Conservation (phyloP, 768 basidiomycete species). For the Lactarius quietus region DNA sequence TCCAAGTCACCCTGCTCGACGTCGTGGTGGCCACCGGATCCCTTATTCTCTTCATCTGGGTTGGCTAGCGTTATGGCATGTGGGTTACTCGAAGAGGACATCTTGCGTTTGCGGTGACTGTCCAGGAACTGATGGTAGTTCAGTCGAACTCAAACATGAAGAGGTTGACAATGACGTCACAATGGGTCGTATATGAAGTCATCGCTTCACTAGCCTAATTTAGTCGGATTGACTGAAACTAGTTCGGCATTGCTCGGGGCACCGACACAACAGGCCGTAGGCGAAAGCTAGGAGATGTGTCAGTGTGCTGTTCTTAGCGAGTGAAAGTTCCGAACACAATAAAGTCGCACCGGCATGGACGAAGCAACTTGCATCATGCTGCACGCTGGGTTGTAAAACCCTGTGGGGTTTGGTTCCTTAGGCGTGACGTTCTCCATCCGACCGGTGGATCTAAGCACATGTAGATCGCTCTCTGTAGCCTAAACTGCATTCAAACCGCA, state of each 20-base stretch:
- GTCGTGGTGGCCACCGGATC: conserved; percentile 3
- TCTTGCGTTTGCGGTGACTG: background rate
- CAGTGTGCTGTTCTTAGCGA: no score
- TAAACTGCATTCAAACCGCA: background rate
- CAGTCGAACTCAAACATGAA: background rate
- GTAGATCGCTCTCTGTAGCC: background rate
- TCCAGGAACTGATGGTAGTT: background rate
- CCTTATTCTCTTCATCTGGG: background rate
- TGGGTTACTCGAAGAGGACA: conserved; percentile 12
- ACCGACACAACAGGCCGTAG: no score
- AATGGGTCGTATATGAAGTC: background rate
- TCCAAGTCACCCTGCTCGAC: conserved; percentile 18
- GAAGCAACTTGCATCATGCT: no score
- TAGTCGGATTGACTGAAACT: background rate
- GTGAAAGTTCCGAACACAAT: no score
- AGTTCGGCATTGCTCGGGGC: background rate
- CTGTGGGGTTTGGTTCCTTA: no score
- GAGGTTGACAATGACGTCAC: background rate
- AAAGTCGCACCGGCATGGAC: no score
- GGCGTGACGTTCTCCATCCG: no score
- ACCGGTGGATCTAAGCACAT: no score
- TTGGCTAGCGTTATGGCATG: background rate
- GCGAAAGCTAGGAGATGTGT: no score
- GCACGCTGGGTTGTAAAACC: no score
- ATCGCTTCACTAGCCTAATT: background rate